Conservation (phyloP, 23 red algal genomes). For the Gracilaria caudata region DNA sequence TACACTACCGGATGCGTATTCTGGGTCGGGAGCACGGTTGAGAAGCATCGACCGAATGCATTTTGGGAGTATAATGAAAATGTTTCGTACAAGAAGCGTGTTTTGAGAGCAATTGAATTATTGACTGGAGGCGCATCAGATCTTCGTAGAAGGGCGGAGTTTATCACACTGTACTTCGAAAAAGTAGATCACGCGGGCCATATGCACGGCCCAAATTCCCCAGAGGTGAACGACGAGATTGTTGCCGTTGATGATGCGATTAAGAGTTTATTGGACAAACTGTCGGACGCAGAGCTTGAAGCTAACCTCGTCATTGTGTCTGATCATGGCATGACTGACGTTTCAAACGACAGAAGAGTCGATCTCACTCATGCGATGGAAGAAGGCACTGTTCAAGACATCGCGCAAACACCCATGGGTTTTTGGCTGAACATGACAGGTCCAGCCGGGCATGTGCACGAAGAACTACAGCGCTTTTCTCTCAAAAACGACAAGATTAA, state of each 20-base stretch:
- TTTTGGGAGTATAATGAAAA: constrained; percentile 56
- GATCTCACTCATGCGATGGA: constrained; percentile 43
- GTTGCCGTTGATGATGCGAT: constrained; percentile 51
- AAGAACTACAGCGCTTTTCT: constrained; percentile 15
- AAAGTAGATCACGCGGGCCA: constrained; percentile 77
- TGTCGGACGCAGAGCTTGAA: constrained; percentile 6
- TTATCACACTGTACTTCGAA: constrained; percentile 79
- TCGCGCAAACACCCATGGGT: constrained; percentile 47
- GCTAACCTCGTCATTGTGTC: constrained; percentile 65
- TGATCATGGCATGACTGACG: constrained; percentile 81
- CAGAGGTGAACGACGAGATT: constrained; percentile 62
- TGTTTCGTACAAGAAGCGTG: constrained; percentile 47
- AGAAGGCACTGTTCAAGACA: constrained; percentile 47
- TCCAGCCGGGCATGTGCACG: constrained; percentile 24
- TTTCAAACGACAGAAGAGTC: constrained; percentile 32
- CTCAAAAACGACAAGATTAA: constrained; percentile 21
- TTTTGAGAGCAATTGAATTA: constrained; percentile 41
- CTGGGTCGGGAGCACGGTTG: constrained; percentile 78
- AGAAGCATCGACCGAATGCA: constrained; percentile 45
- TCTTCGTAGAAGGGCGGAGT: constrained; percentile 31
- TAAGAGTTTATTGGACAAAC: constrained; percentile 29
- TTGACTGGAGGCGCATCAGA: constrained; percentile 34
- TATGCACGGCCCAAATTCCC: constrained; percentile 58
- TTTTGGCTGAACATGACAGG: constrained; percentile 43
- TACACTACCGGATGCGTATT: constrained; percentile 60